These are phyloP conservation scores for Trichoderma lentiforme DNA, from an alignment of 2,329 filamentous ascomycete genomes.

Conservation along the genomic window DNA sequence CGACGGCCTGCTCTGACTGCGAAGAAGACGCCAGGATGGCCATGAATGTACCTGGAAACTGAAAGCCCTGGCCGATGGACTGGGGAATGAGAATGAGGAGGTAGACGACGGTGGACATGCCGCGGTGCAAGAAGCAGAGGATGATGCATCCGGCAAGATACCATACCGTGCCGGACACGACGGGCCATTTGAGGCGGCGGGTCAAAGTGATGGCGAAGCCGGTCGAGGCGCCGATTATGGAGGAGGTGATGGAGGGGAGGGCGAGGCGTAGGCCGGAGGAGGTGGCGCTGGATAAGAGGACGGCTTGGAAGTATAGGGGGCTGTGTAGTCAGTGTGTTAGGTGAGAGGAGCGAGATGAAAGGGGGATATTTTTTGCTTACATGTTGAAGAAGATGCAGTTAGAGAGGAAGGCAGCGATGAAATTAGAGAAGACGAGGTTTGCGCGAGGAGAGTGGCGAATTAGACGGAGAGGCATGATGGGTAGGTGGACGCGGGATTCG, in stretches of 20 bases:
- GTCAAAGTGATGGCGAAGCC: slow-evolving; percentile 62
- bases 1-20: slow-evolving; percentile 63
- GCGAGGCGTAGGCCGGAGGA: slow-evolving; percentile 70
- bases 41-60: slow-evolving; percentile 63
- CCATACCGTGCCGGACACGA: slow-evolving; percentile 48
- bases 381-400: slow-evolving; percentile 60
- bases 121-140: slow-evolving; percentile 48
- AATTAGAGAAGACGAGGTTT: slow-evolving; percentile 57
- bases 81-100: slow-evolving; percentile 55
- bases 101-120: slow-evolving; percentile 51
- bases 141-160: slow-evolving; percentile 50
- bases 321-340: slow-evolving; percentile 33
- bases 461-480: slow-evolving; percentile 59
- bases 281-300: slow-evolving; percentile 66
- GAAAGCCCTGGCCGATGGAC: slow-evolving; percentile 59
- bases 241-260: slow-evolving; percentile 57
- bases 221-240: slow-evolving; percentile 52
- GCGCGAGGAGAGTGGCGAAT: slow-evolving; percentile 49
- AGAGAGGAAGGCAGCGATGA: slow-evolving; percentile 47
- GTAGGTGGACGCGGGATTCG: slow-evolving; percentile 48
- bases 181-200: slow-evolving; percentile 57
- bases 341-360: not conserved
- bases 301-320: slow-evolving; percentile 74
- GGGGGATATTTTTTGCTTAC: slow-evolving; percentile 31
- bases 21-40: slow-evolving; percentile 57